Evolutionary conservation across 164 flowering plant genomes (phyloP).

Genomic region (Umbilicus rupestris): DNA sequence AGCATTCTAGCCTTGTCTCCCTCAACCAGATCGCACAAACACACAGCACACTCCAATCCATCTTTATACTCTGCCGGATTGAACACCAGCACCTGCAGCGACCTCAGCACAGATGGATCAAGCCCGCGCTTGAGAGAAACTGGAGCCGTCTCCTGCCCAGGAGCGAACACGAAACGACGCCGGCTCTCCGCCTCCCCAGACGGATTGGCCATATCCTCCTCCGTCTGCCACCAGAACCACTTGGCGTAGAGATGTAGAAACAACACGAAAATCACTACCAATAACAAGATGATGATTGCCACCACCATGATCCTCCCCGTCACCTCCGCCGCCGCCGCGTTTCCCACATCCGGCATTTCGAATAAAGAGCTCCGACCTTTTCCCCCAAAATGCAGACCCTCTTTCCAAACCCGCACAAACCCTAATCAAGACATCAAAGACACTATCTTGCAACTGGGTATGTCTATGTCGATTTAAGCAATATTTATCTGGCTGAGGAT

Average conservation of each 20-base stretch:
- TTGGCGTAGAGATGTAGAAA: constrained; percentile 69
- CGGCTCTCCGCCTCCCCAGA: constrained; percentile 20
- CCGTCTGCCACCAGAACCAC: constrained; percentile 49
- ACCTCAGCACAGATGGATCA: constrained; percentile 36
- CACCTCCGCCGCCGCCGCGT: constrained; percentile 20
- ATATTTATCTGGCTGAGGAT: too few relatives aligned
- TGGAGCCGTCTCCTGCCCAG: constrained; percentile 16
- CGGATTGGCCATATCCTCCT: constrained; percentile 10
- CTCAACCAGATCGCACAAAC: constrained; percentile 43
- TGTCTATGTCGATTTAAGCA: too few relatives aligned
- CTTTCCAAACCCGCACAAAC: too few relatives aligned
- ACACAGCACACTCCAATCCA: constrained; percentile 66
- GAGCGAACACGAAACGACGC: constrained; percentile 45
- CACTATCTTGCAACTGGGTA: too few relatives aligned
- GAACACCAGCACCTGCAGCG: constrained; percentile 37
- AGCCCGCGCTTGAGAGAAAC: constrained; percentile 30
- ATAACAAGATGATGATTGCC: constrained; percentile 44
- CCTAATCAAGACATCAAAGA: too few relatives aligned
- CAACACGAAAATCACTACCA: constrained; percentile 48
- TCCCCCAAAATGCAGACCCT: too few relatives aligned
- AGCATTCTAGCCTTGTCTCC: constrained; percentile 60
- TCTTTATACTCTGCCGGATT: constrained; percentile 30
- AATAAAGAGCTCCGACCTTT: too few relatives aligned
- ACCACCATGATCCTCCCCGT: constrained; percentile 58
- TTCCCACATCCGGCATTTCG: not conserved